phyloP scores from a whole-genome alignment of 164 flowering plant species.

The Chimonanthus salicifolius region DNA sequence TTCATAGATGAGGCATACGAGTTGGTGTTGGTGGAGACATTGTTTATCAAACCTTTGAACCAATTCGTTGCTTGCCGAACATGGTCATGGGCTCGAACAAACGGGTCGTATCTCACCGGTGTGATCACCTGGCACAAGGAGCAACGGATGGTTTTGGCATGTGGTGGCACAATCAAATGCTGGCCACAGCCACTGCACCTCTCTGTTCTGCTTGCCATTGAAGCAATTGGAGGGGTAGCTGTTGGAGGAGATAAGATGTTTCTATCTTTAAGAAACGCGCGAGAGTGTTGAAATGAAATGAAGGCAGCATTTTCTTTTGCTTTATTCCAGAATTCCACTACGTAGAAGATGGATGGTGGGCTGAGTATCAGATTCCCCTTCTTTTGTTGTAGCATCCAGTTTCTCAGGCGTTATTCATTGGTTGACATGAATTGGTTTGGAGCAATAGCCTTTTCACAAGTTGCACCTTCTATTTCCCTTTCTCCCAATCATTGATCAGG shows the following conservation, averaged over 20 bases:
- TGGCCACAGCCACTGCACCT: constrained; percentile 20
- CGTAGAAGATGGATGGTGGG: background rate
- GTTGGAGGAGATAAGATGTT: background rate
- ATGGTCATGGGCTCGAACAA: constrained; percentile 6
- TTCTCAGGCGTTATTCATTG: background rate
- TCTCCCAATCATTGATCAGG: too few species aligned
- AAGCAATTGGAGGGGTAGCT: background rate
- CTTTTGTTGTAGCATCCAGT: background rate
- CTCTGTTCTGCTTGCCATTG: constrained; percentile 17
- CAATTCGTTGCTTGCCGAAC: constrained; percentile 10
- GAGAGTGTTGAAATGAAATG: background rate
- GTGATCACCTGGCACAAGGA: constrained; percentile 8
- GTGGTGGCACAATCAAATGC: constrained; percentile 16
- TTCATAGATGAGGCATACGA: background rate
- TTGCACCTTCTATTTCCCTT: background rate
- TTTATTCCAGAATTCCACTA: too few species aligned
- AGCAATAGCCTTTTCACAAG: background rate
- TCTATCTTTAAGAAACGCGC: background rate
- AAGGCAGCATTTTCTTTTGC: background rate
- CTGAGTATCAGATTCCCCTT: background rate
- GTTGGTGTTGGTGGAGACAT: constrained; percentile 10
- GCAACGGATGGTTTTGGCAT: constrained; percentile 18
- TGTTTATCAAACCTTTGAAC: constrained; percentile 14
- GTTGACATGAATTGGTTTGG: background rate
- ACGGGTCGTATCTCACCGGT: constrained; percentile 2